A percentile compares a stretch with the other conserved stretches of the same genome.
Conservation (phyloP, 345 rosid species). For the Populus davidiana region DNA sequence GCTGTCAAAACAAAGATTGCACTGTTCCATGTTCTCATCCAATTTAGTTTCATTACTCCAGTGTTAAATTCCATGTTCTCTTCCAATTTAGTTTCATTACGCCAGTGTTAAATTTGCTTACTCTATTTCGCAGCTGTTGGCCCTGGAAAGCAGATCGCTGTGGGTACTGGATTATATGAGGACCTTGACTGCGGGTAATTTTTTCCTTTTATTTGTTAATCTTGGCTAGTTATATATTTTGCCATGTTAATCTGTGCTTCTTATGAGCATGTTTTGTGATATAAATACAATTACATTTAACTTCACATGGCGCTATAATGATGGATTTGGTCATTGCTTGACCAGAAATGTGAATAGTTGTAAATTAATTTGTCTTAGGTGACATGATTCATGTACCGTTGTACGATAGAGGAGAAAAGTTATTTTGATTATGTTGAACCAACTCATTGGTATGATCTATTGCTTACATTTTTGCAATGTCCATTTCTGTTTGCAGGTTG, state of each 20-base stretch:
- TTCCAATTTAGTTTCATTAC: background rate
- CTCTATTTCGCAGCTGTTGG: constrained; percentile 46
- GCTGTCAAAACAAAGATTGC: background rate
- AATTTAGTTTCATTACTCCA: background rate
- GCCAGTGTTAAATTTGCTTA: background rate
- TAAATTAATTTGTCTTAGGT: background rate
- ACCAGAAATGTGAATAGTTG: background rate
- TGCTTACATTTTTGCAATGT: constrained; percentile 3
- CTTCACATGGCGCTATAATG: background rate
- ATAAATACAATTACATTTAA: background rate
- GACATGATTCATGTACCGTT: background rate
- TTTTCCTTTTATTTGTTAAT: background rate
- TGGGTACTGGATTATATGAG: constrained; percentile 76
- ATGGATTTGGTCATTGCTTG: background rate
- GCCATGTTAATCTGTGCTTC: background rate
- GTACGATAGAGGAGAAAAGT: background rate
- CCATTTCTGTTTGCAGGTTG: constrained; percentile 45
- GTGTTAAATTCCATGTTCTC: background rate
- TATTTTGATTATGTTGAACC: too few relatives aligned
- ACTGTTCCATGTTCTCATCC: background rate
- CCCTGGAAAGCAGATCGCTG: constrained; percentile 71
- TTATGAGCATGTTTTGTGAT: background rate
- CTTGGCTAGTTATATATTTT: background rate
- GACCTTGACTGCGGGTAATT: constrained; percentile 70
- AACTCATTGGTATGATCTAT: background rate